These are phyloP conservation scores for Potentilla sterilis DNA, from an alignment of 306 rosid genomes.

Conservation along the genomic window DNA sequence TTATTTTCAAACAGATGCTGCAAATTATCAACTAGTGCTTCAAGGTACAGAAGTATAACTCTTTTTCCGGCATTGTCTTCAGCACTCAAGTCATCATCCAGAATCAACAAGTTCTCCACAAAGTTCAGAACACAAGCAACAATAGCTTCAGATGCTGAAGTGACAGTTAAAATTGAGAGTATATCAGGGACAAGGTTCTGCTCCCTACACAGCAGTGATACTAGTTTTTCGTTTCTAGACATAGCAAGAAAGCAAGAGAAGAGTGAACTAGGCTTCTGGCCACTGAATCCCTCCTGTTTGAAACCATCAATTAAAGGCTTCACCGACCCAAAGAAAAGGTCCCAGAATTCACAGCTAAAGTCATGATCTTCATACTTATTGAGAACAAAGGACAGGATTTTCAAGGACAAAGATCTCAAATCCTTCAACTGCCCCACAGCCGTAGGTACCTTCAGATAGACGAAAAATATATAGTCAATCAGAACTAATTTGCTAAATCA, in stretches of 20 bases:
- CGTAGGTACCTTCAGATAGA: slow-evolving; percentile 45
- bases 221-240: slow-evolving; percentile 71
- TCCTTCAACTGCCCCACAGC: slow-evolving; percentile 71
- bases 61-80: slow-evolving; percentile 44
- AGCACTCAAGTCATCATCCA: slow-evolving; percentile 53
- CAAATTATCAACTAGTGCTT: slow-evolving; percentile 61
- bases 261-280: slow-evolving; percentile 93
- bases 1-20: slow-evolving; percentile 61
- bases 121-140: slow-evolving; percentile 68
- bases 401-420: slow-evolving; percentile 84
- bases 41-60: slow-evolving; percentile 57
- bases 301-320: slow-evolving; percentile 63
- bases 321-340: slow-evolving; percentile 66
- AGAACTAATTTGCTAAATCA: not conserved
- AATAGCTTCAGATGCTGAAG: slow-evolving; percentile 73
- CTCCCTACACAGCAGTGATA: slow-evolving; percentile 51
- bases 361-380: slow-evolving; percentile 69
- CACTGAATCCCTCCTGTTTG: slow-evolving; percentile 80
- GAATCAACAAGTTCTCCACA: slow-evolving; percentile 70
- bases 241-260: slow-evolving; percentile 85
- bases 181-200: slow-evolving; percentile 77
- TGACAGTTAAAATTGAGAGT: slow-evolving; percentile 57
- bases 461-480: not conserved
- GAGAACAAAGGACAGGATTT: slow-evolving; percentile 59
- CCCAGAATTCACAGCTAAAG: slow-evolving; percentile 71